Evolutionary conservation across 306 rosid species (phyloP).

Genomic region (Corylus americana): DNA sequence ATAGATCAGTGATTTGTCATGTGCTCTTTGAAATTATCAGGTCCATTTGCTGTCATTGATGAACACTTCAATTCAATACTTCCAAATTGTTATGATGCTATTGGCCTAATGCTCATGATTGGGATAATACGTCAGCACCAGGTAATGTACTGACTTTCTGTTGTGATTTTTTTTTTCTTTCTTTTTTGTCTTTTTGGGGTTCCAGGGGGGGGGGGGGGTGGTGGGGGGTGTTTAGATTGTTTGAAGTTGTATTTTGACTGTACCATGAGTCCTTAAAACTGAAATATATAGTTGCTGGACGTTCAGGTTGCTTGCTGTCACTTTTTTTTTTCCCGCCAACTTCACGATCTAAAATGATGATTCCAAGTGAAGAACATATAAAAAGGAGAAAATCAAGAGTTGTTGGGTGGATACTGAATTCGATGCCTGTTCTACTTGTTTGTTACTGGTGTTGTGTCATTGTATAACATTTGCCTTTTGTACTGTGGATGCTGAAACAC

Average conservation of each 20-base stretch:
- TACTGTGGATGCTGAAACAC: neutral
- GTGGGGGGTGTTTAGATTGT: neutral
- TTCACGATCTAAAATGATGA: neutral
- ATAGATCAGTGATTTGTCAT: conserved; percentile 18
- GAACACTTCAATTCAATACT: conserved; percentile 76
- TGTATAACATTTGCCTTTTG: neutral
- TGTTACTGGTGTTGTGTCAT: neutral
- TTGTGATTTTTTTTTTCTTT: neutral
- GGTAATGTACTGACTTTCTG: conserved; percentile 41
- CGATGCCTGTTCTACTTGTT: neutral
- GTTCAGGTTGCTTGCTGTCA: neutral
- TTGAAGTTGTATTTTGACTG: neutral
- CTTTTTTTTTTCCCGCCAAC: neutral
- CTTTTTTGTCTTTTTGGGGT: neutral
- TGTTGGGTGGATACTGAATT: neutral
- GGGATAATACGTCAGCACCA: conserved; percentile 86
- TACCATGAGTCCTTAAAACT: neutral
- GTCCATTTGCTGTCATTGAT: conserved; percentile 87
- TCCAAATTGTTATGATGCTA: conserved; percentile 89
- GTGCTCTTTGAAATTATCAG: conserved; percentile 44
- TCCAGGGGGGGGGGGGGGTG: too few relatives aligned
- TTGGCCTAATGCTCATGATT: conserved; percentile 92
- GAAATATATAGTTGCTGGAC: neutral
- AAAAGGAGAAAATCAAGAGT: neutral
- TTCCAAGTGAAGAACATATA: neutral